Evolutionary conservation across 768 basidiomycete species (phyloP), one percentile per base, ranked within the genome.

Genomic region (Leccinellum rugosiceps): DNA sequence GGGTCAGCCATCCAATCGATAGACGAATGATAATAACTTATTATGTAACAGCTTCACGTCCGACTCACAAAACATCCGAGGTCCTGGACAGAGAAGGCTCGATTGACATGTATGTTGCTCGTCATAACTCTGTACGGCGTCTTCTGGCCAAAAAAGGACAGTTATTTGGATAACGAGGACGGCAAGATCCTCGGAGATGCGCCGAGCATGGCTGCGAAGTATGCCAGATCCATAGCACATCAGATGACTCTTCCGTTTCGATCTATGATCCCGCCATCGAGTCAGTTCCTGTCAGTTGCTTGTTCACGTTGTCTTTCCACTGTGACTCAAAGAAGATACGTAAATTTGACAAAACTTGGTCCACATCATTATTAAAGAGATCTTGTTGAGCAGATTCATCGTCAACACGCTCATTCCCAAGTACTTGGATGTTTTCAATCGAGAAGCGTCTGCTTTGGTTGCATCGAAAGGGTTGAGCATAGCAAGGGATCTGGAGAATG

Each of bases 161-260:
- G 41, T 28, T 57, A 46, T 14, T 55, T 50, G 58, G 79, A 83
- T 57, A 78, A 79, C 44, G 83, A 85, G 14, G 84, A 82, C 23
- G 82, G 83, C 1, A 76, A 81, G 54, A 80, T 77, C 0, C 72
- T 86, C 4, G 83, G 85, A 19, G 74, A 76, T 9, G 83, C 81
- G 5, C 68, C 85, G 3, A 74, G 73, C 2, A 75, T 73, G 46
- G 74, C 83, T 1, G 76, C 72, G 1, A 46, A 64, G 0, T 60
- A 75, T 19, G 81, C 81, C 0, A 65, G 81, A 10, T 81, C 85
- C 57, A 76, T 85, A 48, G 56, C 71, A n/a, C 31, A 53, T 60
- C 10, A 15, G 14, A 13, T 46, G 19, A 47, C 19, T 43, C 43
- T 35, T 35, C 14, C 43, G 28, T 46, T 26, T 7, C 19, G 13